These are phyloP conservation scores for Skeletonema potamos DNA, from an alignment of 108 stramenopile genomes.

Conservation along the genomic window DNA sequence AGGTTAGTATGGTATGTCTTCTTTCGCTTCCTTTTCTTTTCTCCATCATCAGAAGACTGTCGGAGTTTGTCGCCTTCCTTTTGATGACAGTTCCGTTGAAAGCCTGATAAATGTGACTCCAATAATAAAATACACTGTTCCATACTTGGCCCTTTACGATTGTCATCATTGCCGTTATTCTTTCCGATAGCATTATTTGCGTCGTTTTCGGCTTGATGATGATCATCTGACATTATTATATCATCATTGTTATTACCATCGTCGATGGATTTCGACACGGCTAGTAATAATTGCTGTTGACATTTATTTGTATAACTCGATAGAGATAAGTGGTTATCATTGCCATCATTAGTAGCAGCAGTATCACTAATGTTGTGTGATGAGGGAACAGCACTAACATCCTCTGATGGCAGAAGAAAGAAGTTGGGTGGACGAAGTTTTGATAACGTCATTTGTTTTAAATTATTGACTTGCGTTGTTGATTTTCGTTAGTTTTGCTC, in stretches of 20 bases:
- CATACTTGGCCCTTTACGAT: constrained; percentile 1
- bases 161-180: neutral
- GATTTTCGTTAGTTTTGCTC: no score
- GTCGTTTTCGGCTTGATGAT: neutral
- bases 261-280: neutral
- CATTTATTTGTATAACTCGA: neutral
- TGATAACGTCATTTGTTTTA: neutral
- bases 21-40: neutral
- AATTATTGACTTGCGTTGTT: no score
- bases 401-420: neutral
- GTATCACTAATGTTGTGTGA: neutral
- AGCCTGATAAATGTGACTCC: neutral
- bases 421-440: neutral
- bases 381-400: no score
- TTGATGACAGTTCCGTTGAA: constrained; percentile 6
- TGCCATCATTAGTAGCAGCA: neutral
- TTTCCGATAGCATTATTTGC: neutral
- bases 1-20: neutral
- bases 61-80: neutral
- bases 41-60: neutral
- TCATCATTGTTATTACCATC: neutral
- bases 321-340: neutral
- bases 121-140: constrained; percentile 12
- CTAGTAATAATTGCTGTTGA: neutral
- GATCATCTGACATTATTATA: neutral